Percentiles rank a stretch among this genome's conserved stretches.
phyloP scores from a whole-genome alignment of 106 monocot species.

The Dioscorea dumetorum region DNA sequence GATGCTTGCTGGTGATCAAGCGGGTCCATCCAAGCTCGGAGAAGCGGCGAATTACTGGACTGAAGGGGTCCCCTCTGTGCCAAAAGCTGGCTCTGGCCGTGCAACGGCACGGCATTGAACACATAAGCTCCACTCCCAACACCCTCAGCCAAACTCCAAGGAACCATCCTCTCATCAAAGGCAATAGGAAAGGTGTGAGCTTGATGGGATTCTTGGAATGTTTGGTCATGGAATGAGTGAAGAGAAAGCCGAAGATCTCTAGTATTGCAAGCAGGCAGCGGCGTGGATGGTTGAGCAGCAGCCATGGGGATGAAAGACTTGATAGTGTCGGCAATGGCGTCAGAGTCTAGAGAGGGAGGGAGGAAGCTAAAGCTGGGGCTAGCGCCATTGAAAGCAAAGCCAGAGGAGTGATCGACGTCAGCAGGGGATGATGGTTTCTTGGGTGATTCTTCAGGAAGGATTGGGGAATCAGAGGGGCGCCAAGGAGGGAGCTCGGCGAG shows the following conservation, averaged over 20 bases:
- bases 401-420: not conserved
- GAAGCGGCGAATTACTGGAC: conserved; percentile 79
- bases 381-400: conserved; percentile 6
- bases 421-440: conserved; percentile 2
- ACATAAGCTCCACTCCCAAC: conserved; percentile 26
- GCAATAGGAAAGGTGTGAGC: conserved; percentile 5
- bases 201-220: conserved; percentile 24
- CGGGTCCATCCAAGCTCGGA: conserved; percentile 59
- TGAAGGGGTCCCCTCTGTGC: conserved; percentile 99
- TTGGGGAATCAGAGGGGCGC: conserved; percentile 13
- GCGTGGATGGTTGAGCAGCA: conserved; percentile 21
- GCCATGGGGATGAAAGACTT: conserved; percentile 55
- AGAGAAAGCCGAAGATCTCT: conserved; percentile 70
- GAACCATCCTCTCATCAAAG: conserved; percentile 26
- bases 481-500: conserved; percentile 70
- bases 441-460: no score
- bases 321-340: conserved; percentile 61
- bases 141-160: conserved; percentile 43
- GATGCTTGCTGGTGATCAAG: not conserved
- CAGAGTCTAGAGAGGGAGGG: conserved; percentile 52
- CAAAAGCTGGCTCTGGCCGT: conserved; percentile 64
- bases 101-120: conserved; percentile 38
- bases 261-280: conserved; percentile 17
- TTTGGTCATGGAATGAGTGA: conserved; percentile 66
- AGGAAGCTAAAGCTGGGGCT: conserved; percentile 36